Conservation (phyloP, 495 filamentous ascomycete species). For the Evernia prunastri region DNA sequence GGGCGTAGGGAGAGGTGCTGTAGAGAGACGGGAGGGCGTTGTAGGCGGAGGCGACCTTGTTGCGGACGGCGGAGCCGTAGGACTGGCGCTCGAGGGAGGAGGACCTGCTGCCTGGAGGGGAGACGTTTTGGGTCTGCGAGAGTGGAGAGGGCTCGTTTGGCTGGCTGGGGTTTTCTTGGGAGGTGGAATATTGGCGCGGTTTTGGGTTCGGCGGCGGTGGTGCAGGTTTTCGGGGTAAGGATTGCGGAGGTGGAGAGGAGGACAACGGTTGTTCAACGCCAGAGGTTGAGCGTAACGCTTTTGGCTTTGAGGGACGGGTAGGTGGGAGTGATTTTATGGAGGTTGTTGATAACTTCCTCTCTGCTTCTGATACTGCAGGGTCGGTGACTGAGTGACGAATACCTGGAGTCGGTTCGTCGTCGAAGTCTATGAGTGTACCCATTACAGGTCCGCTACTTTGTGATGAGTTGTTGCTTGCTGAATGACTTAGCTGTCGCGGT, state of each 20-base stretch:
- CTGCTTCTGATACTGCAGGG: slow-evolving; percentile 22
- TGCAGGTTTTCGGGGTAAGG: slow-evolving; percentile 39
- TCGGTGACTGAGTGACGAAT: slow-evolving; percentile 33
- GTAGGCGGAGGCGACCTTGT: slow-evolving; percentile 41
- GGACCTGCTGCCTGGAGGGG: slow-evolving; percentile 33
- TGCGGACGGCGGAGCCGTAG: slow-evolving; percentile 33
- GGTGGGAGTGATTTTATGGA: slow-evolving; percentile 39
- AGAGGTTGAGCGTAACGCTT: slow-evolving; percentile 46
- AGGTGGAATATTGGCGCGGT: slow-evolving; percentile 32
- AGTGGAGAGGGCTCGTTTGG: slow-evolving; percentile 26
- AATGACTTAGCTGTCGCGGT: slow-evolving; percentile 26
- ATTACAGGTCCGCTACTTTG: slow-evolving; percentile 37
- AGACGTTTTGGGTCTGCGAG: slow-evolving; percentile 27
- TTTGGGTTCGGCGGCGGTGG: slow-evolving; percentile 38
- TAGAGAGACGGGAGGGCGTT: slow-evolving; percentile 40
- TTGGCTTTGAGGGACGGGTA: slow-evolving; percentile 60
- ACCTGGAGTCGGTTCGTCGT: slow-evolving; percentile 43
- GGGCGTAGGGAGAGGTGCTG: slow-evolving; percentile 13
- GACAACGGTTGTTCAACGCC: slow-evolving; percentile 15
- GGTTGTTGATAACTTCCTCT: slow-evolving; percentile 16
- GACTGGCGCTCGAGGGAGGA: slow-evolving; percentile 30
- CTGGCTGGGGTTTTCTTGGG: slow-evolving; percentile 21
- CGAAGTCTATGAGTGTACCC: slow-evolving; percentile 59
- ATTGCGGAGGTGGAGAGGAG: slow-evolving; percentile 16
- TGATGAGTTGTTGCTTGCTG: slow-evolving; percentile 15